phyloP scores from a whole-genome alignment of 176 grass and related monocot species.

The Phoenix roebelenii region DNA sequence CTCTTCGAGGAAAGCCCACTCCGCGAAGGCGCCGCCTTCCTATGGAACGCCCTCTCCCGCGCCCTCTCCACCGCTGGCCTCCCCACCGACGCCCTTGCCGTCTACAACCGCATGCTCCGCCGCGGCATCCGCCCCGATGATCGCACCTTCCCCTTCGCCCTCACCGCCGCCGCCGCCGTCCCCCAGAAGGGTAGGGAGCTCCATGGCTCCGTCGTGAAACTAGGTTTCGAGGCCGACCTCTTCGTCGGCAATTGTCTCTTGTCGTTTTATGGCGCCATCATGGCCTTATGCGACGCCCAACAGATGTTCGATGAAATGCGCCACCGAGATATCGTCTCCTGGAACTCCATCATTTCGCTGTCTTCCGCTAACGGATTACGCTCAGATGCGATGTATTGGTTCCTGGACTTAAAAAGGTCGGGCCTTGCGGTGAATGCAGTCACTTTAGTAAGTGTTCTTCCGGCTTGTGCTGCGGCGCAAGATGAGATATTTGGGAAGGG shows the following conservation, averaged over 20 bases:
- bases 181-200: slow-evolving; percentile 49
- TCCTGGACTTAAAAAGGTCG: slow-evolving; percentile 37
- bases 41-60: slow-evolving; percentile 82
- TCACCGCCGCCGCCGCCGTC: slow-evolving; percentile 27
- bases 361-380: slow-evolving; percentile 32
- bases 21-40: slow-evolving; percentile 35
- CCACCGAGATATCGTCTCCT: slow-evolving; percentile 46
- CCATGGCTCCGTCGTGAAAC: slow-evolving; percentile 41
- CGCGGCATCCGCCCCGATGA: slow-evolving; percentile 39
- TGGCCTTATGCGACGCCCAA: slow-evolving; percentile 9
- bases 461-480: slow-evolving; percentile 40
- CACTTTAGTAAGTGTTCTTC: slow-evolving; percentile 48
- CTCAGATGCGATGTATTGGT: slow-evolving; percentile 15
- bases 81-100: slow-evolving; percentile 21
- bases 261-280: slow-evolving; percentile 36
- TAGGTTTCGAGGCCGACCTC: slow-evolving; percentile 36
- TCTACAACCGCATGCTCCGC: slow-evolving; percentile 52
- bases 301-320: slow-evolving; percentile 70
- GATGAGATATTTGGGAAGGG: slow-evolving; percentile 45
- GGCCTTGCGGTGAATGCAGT: slow-evolving; percentile 31
- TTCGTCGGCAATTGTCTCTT: slow-evolving; percentile 68
- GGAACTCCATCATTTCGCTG: slow-evolving; percentile 61
- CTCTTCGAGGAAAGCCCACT: slow-evolving; percentile 37
- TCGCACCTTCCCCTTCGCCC: slow-evolving; percentile 57
- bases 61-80: slow-evolving; percentile 36